Percentiles rank a stretch among this genome's conserved stretches.
Conservation (phyloP, 2,329 filamentous ascomycete genomes). For the Eutypella sp. region DNA sequence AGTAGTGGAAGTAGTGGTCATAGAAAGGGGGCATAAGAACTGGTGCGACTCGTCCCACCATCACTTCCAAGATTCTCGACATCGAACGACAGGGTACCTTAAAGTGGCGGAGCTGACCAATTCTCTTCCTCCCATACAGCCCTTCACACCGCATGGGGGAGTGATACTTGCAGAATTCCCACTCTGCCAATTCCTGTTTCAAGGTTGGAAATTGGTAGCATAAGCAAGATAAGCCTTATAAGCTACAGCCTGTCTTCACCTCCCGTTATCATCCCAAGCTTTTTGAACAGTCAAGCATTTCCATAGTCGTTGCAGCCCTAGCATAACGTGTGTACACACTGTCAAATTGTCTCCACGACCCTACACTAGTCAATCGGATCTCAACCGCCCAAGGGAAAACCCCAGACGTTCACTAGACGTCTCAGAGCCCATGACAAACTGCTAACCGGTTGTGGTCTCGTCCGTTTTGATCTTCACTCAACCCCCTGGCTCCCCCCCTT, state of each 20-base stretch:
- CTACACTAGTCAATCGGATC: not conserved
- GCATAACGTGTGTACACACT: not conserved
- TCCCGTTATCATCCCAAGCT: too few relatives aligned
- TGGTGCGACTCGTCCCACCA: not conserved
- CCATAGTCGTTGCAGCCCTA: too few relatives aligned
- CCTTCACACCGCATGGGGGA: not conserved
- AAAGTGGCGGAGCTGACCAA: slow-evolving; percentile 6
- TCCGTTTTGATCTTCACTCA: not conserved
- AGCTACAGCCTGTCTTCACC: not conserved
- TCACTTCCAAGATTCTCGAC: not conserved
- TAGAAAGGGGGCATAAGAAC: too few relatives aligned
- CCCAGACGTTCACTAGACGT: not conserved
- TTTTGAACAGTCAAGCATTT: not conserved
- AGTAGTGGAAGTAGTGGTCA: too few relatives aligned
- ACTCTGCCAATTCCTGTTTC: slow-evolving; percentile 2
- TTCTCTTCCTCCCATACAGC: not conserved
- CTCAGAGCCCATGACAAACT: not conserved
- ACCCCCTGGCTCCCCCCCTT: not conserved
- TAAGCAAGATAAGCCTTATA: not conserved
- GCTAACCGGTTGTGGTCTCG: not conserved
- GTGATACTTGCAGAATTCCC: slow-evolving; percentile 1
- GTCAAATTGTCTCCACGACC: not conserved
- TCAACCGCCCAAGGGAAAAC: not conserved
- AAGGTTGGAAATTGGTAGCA: not conserved
- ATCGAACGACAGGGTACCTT: not conserved